A percentile compares a stretch with the other conserved stretches of the same genome.
Conservation (phyloP, 805 yeast species). For the Metschnikowia continentalis region DNA sequence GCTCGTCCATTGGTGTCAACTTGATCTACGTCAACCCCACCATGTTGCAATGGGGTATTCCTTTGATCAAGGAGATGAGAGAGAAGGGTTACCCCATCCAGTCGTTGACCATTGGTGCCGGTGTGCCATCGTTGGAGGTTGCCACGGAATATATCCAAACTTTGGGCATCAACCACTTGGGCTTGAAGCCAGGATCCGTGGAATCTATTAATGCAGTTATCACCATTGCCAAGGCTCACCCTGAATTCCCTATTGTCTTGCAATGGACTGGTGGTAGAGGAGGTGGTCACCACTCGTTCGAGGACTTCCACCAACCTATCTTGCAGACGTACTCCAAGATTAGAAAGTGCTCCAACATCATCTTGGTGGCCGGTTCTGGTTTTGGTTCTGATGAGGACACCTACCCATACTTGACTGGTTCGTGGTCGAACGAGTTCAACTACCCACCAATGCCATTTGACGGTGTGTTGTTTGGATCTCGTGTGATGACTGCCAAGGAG, state of each 20-base stretch:
- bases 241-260: constrained; percentile 90
- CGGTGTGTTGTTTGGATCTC: constrained; percentile 92
- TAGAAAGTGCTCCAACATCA: constrained; percentile 85
- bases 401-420: constrained; percentile 95
- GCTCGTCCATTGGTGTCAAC: constrained; percentile 87
- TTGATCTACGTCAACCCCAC: constrained; percentile 95
- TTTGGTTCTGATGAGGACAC: constrained; percentile 97
- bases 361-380: constrained; percentile 96
- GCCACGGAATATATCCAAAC: constrained; percentile 94
- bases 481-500: constrained; percentile 97
- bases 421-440: constrained; percentile 83
- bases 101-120: constrained; percentile 96
- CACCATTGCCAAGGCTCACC: constrained; percentile 91
- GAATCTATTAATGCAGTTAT: constrained; percentile 87
- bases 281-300: constrained; percentile 99
- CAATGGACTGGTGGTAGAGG: constrained; percentile 99
- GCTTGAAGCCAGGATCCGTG: constrained; percentile 96
- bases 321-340: constrained; percentile 93
- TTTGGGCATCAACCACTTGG: constrained; percentile 87
- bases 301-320: constrained; percentile 98
- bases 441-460: constrained; percentile 99
- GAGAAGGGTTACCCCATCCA: constrained; percentile 93
- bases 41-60: constrained; percentile 98
- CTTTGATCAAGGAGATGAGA: constrained; percentile 84
- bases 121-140: constrained; percentile 97